Base-by-base conservation (phyloP, 139 green algal genomes). In the Coelastrella sp. region DNA sequence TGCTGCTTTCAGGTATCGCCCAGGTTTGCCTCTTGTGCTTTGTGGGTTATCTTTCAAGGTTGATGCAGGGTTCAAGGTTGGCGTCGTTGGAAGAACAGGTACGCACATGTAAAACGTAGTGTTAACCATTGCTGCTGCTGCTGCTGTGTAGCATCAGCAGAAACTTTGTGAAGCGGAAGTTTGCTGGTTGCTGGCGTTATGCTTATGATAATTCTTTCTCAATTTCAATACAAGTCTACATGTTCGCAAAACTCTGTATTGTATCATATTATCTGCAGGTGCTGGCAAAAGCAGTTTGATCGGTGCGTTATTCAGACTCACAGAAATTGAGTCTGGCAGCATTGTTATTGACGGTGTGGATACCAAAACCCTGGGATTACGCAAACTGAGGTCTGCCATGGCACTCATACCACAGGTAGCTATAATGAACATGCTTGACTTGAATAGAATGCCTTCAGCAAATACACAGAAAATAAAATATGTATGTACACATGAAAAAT, bases 271-370 rank as follows among this genome's bases (percentile, higher is more conserved):
- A 66, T 94, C 17, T 90, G 92, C 34, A 1, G 93, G 90, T 40
- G 86, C 87, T 38, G 94, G 94, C 34, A 97, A 97, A 90, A 91
- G 68, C 76, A 92, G 86, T 34, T 75, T 97, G 51, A 91, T 97
- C 64, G 89, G 93, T 30, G 88, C 88, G 17, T 87, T 97, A 40
- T 96, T 95, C 88, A 85, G 94, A 13, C 84, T 89, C 37, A 89
- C 80, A 11, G 80, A 86, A 51, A 75, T 96, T 32, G 84, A 90
- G 60, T 69, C 75, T 3, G 96, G 96, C 3, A 38, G 51, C n/a
- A 94, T 99, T 48, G 60, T 89, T 13, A 95, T 99, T 35, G 96
- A 99, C 74, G 92, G 84, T 50, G 19, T 98, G 1, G 93, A 99
- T 83, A 93, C 94, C 57, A 37, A 75, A 7, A 86, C 66, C 6